phyloP scores from a whole-genome alignment of 2,329 filamentous ascomycete genomes.

The Nemania serpens region DNA sequence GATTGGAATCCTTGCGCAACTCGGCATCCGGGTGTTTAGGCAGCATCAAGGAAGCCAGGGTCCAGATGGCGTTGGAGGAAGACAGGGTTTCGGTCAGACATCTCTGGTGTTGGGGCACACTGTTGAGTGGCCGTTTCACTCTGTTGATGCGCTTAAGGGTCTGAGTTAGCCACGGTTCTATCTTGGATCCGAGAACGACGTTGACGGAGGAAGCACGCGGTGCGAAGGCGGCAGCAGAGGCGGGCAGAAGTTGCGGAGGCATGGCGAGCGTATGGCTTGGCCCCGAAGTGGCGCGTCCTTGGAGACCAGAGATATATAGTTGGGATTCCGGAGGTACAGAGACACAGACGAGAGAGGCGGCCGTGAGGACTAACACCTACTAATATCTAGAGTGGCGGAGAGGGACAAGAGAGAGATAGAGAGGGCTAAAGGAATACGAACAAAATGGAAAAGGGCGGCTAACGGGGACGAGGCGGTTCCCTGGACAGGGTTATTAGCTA shows the following conservation, averaged over 20 bases:
- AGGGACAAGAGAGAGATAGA: neutral
- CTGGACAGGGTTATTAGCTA: conserved; percentile 60
- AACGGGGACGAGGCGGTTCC: conserved; percentile 59
- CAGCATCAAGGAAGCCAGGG: conserved; percentile 88
- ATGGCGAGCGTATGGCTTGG: conserved; percentile 56
- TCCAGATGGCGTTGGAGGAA: conserved; percentile 90
- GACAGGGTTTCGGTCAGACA: conserved; percentile 95
- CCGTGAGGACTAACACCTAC: neutral
- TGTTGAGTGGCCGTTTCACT: conserved; percentile 96
- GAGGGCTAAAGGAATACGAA: conserved; percentile 46
- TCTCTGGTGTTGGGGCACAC: conserved; percentile 90
- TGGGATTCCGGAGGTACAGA: neutral
- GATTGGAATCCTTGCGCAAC: conserved; percentile 79
- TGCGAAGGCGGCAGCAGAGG: conserved; percentile 94
- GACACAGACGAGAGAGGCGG: neutral
- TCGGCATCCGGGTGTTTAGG: conserved; percentile 87
- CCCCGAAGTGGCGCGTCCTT: too few relatives aligned
- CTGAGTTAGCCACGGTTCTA: conserved; percentile 95
- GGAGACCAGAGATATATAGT: too few relatives aligned
- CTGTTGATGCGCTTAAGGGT: conserved; percentile 96
- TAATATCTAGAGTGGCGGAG: neutral
- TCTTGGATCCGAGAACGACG: conserved; percentile 88
- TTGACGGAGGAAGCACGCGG: conserved; percentile 88
- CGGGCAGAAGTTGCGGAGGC: conserved; percentile 91
- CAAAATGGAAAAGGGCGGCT: conserved; percentile 50